Conservation (phyloP, 208 protist genomes). For the Leishmania braziliensis region DNA sequence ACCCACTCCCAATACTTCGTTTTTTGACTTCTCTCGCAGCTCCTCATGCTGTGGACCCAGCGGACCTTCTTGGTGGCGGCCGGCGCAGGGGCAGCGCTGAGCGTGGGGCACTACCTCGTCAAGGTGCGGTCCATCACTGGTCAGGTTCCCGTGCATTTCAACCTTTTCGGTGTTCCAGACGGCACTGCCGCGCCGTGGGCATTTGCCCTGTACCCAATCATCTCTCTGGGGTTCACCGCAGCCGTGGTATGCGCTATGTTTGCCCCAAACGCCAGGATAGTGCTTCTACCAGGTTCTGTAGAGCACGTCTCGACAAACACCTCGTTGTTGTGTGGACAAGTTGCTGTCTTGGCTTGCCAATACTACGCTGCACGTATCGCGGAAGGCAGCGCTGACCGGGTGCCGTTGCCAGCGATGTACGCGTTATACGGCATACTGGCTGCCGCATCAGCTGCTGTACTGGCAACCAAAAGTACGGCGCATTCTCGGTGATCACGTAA, state of each 20-base stretch:
- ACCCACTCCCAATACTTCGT: not conserved
- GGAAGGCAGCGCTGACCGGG: constrained; percentile 9
- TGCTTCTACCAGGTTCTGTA: constrained; percentile 1
- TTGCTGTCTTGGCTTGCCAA: constrained; percentile 18
- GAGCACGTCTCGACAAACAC: constrained; percentile 6
- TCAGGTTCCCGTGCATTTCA: constrained; percentile 30
- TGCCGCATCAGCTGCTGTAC: not conserved
- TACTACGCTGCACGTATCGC: constrained; percentile 21
- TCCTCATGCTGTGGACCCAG: constrained; percentile 2
- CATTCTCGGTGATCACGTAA: not conserved
- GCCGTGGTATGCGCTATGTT: not conserved
- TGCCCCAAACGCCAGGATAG: not conserved
- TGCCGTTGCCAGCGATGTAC: constrained; percentile 2
- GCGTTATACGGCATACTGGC: constrained; percentile 1
- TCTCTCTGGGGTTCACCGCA: not conserved
- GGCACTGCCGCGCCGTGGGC: constrained; percentile 19
- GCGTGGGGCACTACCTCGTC: constrained; percentile 26
- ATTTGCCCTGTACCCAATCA: constrained; percentile 15
- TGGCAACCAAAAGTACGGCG: constrained; percentile 6
- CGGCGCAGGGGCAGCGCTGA: constrained; percentile 14
- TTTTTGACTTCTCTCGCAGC: not conserved
- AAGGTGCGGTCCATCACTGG: constrained; percentile 1
- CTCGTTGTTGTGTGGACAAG: constrained; percentile 7
- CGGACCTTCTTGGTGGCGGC: constrained; percentile 10
- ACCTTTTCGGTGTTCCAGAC: constrained; percentile 28